Evolutionary conservation across 139 green algal genomes (phyloP), one percentile per base, ranked within the genome.

Genomic region (Micractinium conductrix): DNA sequence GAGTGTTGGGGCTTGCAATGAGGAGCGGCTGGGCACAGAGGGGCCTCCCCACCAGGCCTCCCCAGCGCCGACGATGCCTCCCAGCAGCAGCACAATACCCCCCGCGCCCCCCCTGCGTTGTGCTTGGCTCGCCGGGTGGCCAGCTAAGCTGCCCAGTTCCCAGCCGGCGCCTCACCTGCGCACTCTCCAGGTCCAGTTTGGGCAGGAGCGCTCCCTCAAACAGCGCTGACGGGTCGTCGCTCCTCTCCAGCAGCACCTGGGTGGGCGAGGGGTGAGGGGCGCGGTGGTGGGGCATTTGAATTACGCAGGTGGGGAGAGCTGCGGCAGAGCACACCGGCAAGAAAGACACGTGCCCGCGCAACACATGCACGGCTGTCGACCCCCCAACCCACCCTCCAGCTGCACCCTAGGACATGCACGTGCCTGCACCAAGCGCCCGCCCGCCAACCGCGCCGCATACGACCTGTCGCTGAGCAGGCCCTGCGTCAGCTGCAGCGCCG

Each of bases 201-300:
- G n/a, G 26, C 44, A 80, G 85, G 43, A 87, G 45, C 8, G n/a
- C n/a, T n/a, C 74, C 67, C 33, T 71, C 78, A 53, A 87, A 84
- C 40, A 85, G 43, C 33, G 21, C 74, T 75, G 84, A 75, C 24
- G 60, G 38, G 37, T 71, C 28, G 35, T 4, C 72, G 76, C 43
- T 73, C 40, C 55, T 71, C 10, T 72, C 55, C 16, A 82, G 40
- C 58, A 82, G 17, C 12, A 53, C 76, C 76, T 82, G 76, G 4
- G n/a, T n/a, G n/a, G n/a, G n/a, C n/a, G n/a, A n/a, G n/a, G n/a
- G n/a, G n/a, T n/a, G n/a, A n/a, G n/a, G n/a, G n/a, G n/a, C n/a
- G 7, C 24, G 26, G 50, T 35, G 26, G 24, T 26, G 65, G 16
- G 63, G 28, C 8, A 3, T 30, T 42, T 35, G 63, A 9, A 42